Evolutionary conservation across 441 rosid species (phyloP), one percentile per base, ranked within the genome.

Genomic region (Biscutella laevigata): DNA sequence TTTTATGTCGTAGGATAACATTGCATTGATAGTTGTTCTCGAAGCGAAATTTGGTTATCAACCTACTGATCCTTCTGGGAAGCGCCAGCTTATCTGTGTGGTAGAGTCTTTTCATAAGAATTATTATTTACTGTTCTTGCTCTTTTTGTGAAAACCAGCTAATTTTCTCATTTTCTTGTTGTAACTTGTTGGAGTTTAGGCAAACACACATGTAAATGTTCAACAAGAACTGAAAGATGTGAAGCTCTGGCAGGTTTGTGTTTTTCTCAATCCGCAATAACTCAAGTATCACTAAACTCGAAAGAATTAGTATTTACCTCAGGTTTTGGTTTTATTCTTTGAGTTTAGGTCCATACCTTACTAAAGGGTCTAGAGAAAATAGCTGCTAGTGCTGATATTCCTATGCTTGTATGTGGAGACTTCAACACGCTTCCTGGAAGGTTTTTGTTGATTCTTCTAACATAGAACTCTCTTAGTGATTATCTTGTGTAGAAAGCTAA

Each of bases 321-420:
- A 25, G 19, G 3, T 40, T 4, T 16, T 34, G 65, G 53, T 22
- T 67, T 4, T 25, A 3, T 32, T 56, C 22, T 38, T 45, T 57
- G 62, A 57, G 50, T 69, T 42, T 72, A 94, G 99, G 96, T 94
- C 27, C 99, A 84, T 59, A 94, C 99, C 4, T 90, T 94, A 28
- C 59, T 94, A 58, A 94, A 94, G 70, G 99, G 99, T 44, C 75
- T 94, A 73, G 97, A 94, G 70, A 94, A 94, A 71, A 86, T 94
- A 58, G 97, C 96, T 27, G 94, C 94, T 11, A 94, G 99, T 54
- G 99, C 99, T 6, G 96, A 94, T 75, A n/a, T n/a, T n/a, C n/a
- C n/a, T n/a, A n/a, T n/a, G n/a, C n/a, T n/a, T n/a, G n/a, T n/a
- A n/a, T n/a, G n/a, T n/a, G n/a, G n/a, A n/a, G n/a, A n/a, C n/a